Percentiles rank a stretch among this genome's conserved stretches.
These are phyloP conservation scores for Omphalea diandra DNA, from an alignment of 441 rosid genomes.

Conservation along the genomic window DNA sequence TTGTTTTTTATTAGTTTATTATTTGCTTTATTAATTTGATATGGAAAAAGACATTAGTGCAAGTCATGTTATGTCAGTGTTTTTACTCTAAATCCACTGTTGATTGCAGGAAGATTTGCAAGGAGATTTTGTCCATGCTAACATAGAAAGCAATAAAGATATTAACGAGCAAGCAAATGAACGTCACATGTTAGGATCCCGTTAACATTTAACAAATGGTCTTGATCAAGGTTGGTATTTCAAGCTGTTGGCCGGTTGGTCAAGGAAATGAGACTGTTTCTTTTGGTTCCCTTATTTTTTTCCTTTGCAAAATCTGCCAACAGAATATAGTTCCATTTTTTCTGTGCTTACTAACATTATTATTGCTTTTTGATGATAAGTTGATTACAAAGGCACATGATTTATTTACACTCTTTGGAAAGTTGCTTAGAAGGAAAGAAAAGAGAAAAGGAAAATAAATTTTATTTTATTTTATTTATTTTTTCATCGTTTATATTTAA, in stretches of 20 bases:
- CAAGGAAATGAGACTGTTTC: not conserved
- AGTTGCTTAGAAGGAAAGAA: too few species aligned
- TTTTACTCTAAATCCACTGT: conserved; percentile 23
- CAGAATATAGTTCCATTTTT: not conserved
- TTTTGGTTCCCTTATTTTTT: not conserved
- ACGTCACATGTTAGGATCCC: conserved; percentile 19
- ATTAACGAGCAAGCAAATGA: not conserved
- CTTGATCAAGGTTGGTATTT: too few species aligned
- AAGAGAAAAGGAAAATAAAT: too few species aligned
- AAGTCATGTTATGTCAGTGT: conserved; percentile 9
- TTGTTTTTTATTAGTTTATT: too few species aligned
- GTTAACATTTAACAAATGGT: too few species aligned
- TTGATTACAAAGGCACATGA: too few species aligned
- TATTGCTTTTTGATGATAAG: too few species aligned
- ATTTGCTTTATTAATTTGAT: not conserved
- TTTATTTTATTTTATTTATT: too few species aligned
- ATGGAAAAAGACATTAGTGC: conserved; percentile 18
- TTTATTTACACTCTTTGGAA: too few species aligned
- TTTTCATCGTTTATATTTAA: too few species aligned
- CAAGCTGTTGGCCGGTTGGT: not conserved
- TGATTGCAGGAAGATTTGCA: not conserved
- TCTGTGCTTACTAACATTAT: too few species aligned
- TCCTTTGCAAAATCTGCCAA: not conserved
- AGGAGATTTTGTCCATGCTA: conserved; percentile 17
- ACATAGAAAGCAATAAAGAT: conserved; percentile 16